A percentile compares a stretch with the other conserved stretches of the same genome.
These are phyloP conservation scores for Apiospora aurea DNA, from an alignment of 2,329 filamentous ascomycete species.

Conservation along the genomic window DNA sequence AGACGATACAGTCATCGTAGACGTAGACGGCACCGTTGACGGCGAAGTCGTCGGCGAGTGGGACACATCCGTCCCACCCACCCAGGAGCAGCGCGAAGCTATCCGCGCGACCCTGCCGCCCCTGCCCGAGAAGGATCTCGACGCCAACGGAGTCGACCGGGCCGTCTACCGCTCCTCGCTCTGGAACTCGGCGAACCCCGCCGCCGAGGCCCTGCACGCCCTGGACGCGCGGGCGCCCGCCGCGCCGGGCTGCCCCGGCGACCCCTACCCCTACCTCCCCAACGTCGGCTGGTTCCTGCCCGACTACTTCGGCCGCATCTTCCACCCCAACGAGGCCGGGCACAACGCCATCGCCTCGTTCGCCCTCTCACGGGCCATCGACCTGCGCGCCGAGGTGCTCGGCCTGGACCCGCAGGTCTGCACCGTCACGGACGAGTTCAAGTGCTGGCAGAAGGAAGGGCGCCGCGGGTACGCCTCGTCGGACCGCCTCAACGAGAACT, in stretches of 20 bases:
- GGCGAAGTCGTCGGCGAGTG: background rate
- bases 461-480: conserved; percentile 34
- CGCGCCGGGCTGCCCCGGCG: conserved; percentile 39
- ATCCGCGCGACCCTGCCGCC: conserved; percentile 3
- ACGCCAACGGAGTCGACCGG: conserved; percentile 25
- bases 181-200: conserved; percentile 35
- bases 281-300: conserved; percentile 38
- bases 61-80: background rate
- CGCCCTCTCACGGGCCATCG: conserved; percentile 34
- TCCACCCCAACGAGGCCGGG: conserved; percentile 43
- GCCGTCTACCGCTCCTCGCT: conserved; percentile 36
- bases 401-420: conserved; percentile 29
- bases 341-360: conserved; percentile 41
- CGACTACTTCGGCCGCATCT: conserved; percentile 40
- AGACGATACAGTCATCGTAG: conserved; percentile 24
- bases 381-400: conserved; percentile 34
- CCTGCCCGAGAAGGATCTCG: conserved; percentile 13
- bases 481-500: conserved; percentile 36
- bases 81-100: background rate
- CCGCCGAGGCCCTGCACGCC: conserved; percentile 33
- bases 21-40: conserved; percentile 21
- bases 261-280: conserved; percentile 30
- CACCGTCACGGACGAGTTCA: conserved; percentile 34
- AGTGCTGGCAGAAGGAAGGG: conserved; percentile 38
- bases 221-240: conserved; percentile 36